Evolutionary conservation across 1,139 yeast species (phyloP).

Genomic region (Hanseniaspora uvarum): DNA sequence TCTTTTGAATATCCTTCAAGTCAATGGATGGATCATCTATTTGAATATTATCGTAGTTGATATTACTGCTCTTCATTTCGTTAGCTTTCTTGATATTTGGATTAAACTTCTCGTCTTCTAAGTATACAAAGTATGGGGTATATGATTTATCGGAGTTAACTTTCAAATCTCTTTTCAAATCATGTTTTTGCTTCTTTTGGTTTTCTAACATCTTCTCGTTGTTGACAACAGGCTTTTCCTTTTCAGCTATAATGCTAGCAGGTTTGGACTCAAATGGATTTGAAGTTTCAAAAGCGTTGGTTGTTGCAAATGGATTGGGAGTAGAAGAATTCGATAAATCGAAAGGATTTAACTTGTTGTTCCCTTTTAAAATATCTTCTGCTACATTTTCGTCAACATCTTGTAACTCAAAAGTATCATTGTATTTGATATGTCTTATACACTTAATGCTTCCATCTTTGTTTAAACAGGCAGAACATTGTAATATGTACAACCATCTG

Average conservation of each 20-base stretch:
- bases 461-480: conserved; percentile 64
- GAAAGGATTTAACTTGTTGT: conserved; percentile 38
- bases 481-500: conserved; percentile 68
- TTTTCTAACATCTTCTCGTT: conserved; percentile 22
- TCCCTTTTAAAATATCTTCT: conserved; percentile 36
- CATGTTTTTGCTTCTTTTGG: conserved; percentile 21
- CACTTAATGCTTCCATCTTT: conserved; percentile 62
- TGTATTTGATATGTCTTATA: conserved; percentile 61
- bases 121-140: conserved; percentile 57
- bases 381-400: conserved; percentile 35
- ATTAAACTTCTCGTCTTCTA: conserved; percentile 53
- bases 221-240: conserved; percentile 13
- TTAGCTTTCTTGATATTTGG: conserved; percentile 42
- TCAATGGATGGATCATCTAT: conserved; percentile 31
- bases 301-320: neutral
- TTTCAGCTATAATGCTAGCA: conserved; percentile 9
- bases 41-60: conserved; percentile 27
- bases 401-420: conserved; percentile 25
- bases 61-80: conserved; percentile 17
- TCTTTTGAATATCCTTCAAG: conserved; percentile 29
- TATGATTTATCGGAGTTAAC: conserved; percentile 30
- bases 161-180: conserved; percentile 7
- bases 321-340: conserved; percentile 3
- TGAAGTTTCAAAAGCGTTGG: neutral
- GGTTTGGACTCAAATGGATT: conserved; percentile 35